Conservation (phyloP, 345 rosid species). For the Populus nigra region DNA sequence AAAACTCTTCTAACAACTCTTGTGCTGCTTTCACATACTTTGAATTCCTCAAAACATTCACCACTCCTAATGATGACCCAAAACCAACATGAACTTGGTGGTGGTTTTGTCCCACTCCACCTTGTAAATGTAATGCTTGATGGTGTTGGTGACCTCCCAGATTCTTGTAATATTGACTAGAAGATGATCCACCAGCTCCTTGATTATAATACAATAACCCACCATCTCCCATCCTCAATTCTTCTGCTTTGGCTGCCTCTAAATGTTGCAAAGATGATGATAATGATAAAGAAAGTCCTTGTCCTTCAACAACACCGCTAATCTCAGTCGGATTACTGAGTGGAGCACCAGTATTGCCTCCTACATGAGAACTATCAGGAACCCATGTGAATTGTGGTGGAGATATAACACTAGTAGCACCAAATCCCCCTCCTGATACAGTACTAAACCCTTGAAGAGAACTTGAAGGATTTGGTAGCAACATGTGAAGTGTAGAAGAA, state of each 20-base stretch:
- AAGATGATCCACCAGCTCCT: conserved; percentile 34
- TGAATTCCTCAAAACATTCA: conserved; percentile 69
- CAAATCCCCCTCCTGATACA: conserved; percentile 25
- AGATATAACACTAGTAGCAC: conserved; percentile 36
- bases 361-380: conserved; percentile 43
- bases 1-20: conserved; percentile 87
- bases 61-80: conserved; percentile 56
- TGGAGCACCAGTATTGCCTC: conserved; percentile 26
- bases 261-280: conserved; percentile 77
- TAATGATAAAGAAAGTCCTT: conserved; percentile 83
- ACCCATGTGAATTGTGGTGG: conserved; percentile 65
- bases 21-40: conserved; percentile 74
- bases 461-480: conserved; percentile 64
- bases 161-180: conserved; percentile 49
- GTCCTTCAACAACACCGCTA: conserved; percentile 59
- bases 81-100: conserved; percentile 48
- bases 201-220: conserved; percentile 51
- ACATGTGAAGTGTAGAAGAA: conserved; percentile 82
- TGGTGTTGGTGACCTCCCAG: conserved; percentile 29
- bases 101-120: conserved; percentile 38
- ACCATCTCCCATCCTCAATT: conserved; percentile 54
- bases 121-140: conserved; percentile 39
- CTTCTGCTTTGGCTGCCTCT: conserved; percentile 85
- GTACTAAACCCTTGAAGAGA: conserved; percentile 48
- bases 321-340: conserved; percentile 45